These are phyloP conservation scores for Apium graveolens DNA, from an alignment of 129 eudicot genomes.

Conservation along the genomic window DNA sequence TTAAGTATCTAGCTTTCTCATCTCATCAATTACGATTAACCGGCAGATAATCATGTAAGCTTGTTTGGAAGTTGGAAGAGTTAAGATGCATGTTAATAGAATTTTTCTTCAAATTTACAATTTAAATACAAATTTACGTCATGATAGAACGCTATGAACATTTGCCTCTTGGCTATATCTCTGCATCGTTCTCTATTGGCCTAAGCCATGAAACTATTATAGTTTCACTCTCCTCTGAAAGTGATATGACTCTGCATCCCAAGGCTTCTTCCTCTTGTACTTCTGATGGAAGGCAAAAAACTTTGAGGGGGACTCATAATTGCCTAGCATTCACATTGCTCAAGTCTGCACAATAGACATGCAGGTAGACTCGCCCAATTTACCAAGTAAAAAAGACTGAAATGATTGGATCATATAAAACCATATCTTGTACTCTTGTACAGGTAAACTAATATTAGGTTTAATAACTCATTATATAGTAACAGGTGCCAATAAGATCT, in stretches of 20 bases:
- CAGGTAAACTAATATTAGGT: not conserved
- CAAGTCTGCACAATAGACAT: not conserved
- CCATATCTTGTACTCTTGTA: not conserved
- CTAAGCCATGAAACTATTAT: constrained; percentile 1
- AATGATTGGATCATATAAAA: not conserved
- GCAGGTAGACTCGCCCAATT: not conserved
- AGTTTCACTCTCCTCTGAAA: constrained; percentile 49
- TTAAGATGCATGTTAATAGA: constrained; percentile 10
- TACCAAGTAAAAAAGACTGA: not conserved
- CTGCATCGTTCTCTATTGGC: not conserved
- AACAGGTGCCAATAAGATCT: not conserved
- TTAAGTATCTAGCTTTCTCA: no score
- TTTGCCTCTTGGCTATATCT: constrained; percentile 3
- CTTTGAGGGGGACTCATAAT: not conserved
- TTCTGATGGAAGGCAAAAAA: constrained; percentile 25
- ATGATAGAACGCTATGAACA: not conserved
- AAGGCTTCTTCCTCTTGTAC: constrained; percentile 50
- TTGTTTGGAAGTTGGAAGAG: constrained; percentile 1
- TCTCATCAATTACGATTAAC: not conserved
- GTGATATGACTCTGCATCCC: constrained; percentile 36
- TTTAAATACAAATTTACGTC: not conserved
- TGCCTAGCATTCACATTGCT: not conserved
- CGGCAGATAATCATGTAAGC: not conserved
- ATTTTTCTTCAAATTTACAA: constrained; percentile 4
- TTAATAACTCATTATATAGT: not conserved